Evolutionary conservation across 2,329 filamentous ascomycete species (phyloP), one percentile per base, ranked within the genome.

Genomic region (Xylaria sp.): DNA sequence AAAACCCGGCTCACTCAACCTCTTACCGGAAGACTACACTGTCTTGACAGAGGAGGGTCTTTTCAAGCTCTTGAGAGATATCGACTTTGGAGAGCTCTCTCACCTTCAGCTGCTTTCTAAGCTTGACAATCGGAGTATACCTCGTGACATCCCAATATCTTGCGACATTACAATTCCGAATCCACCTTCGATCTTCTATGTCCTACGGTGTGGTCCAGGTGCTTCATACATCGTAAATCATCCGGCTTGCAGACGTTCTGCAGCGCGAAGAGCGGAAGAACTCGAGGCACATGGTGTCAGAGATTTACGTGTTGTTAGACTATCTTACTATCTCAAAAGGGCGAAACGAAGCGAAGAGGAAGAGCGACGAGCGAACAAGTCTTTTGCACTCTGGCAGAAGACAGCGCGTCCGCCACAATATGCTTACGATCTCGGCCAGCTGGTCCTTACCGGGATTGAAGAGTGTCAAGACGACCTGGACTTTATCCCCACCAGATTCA

Each of bases 361-460:
- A 23, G 48, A 25, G 9, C 48, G 3, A 28, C 10, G 12, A 25
- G 48, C 20, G 20, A 28, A 12, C 20, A 23, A 23, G 20, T 13
- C 2, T 51, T 51, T 28, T 28, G 48, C 20, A 13, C 15, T 9
- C 15, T 51, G 23, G 48, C 5, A 51, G 48, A 28, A 28, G 23
- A 25, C 48, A 23, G 23, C 23, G 25, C 20, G 23, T 7, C 48
- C 48, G 13, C 48, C 48, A 51, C 20, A 23, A 28, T 51, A 25
- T 51, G 55, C 32, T 23, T 59, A 59, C 56, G 56, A 46, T 12
- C 37, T 59, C 5, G 56, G 39, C 20, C 39, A 59, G 32, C 23
- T 59, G 18, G 15, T 23, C 18, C 39, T 46, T 18, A 13, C 28
- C 4, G 20, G 23, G 1, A 59, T 13, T 10, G 10, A 6, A 25